Conservation (phyloP, 2,329 filamentous ascomycete genomes). For the Trichoderma afroharzianum region DNA sequence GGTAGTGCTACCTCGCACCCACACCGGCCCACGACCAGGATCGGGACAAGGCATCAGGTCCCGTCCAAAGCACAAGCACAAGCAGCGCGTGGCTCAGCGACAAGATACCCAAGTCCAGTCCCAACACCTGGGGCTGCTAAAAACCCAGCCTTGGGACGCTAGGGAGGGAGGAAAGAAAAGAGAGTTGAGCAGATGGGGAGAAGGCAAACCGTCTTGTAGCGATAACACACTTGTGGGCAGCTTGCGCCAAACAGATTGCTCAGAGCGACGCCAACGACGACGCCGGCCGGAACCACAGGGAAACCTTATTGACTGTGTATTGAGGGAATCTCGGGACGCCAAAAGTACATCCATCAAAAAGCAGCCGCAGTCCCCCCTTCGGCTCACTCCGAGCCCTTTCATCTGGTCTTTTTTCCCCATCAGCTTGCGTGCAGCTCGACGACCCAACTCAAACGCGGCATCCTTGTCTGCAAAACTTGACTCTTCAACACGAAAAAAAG, state of each 20-base stretch:
- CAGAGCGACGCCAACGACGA: slow-evolving; percentile 8
- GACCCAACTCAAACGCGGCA: neutral
- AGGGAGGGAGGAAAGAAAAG: neutral
- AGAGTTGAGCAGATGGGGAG: neutral
- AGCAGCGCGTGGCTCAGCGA: slow-evolving; percentile 8
- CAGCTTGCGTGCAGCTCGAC: neutral
- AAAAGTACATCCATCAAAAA: neutral
- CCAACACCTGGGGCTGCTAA: slow-evolving; percentile 12
- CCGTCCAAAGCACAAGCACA: slow-evolving; percentile 7
- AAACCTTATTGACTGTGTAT: slow-evolving; percentile 18
- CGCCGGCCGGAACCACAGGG: slow-evolving; percentile 5
- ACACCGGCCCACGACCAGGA: slow-evolving; percentile 14
- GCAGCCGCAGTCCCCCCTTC: neutral
- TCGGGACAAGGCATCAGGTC: slow-evolving; percentile 15
- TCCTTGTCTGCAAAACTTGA: neutral
- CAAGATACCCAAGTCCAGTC: slow-evolving; percentile 7
- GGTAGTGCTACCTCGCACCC: slow-evolving; percentile 19
- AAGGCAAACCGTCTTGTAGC: neutral
- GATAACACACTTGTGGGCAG: neutral
- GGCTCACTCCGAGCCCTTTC: neutral
- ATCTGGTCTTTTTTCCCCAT: neutral
- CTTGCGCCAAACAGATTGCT: slow-evolving; percentile 9
- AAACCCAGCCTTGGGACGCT: slow-evolving; percentile 18
- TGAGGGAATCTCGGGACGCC: neutral
- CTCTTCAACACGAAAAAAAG: neutral